A percentile compares a stretch with the other conserved stretches of the same genome.
Conservation (phyloP, 164 flowering plant genomes). For the Kalanchoe fedtschenkoi region DNA sequence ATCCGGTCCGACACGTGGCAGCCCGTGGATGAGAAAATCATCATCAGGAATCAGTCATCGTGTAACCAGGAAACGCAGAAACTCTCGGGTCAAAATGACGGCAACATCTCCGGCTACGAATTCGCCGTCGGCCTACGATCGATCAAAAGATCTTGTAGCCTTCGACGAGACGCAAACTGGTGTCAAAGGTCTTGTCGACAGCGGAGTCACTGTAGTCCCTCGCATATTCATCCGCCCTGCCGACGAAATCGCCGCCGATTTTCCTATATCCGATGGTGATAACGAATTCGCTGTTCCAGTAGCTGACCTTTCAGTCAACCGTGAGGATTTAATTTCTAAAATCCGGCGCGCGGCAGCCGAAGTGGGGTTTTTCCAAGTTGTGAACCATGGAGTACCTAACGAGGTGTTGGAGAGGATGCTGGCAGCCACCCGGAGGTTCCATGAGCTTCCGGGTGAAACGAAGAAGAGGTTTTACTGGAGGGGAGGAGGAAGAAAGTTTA, state of each 20-base stretch:
- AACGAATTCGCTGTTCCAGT: too few species aligned
- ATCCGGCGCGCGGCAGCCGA: too few species aligned
- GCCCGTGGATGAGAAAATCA: too few species aligned
- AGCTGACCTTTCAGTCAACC: too few species aligned
- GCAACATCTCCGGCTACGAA: too few species aligned
- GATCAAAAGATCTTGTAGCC: conserved; percentile 18
- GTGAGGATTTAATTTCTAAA: too few species aligned
- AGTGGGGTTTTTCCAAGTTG: conserved; percentile 40
- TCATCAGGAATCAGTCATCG: too few species aligned
- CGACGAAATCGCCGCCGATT: neutral
- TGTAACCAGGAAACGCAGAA: too few species aligned
- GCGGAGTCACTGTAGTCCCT: conserved; percentile 21
- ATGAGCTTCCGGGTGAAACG: conserved; percentile 22
- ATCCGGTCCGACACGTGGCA: too few species aligned
- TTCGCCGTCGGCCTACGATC: conserved; percentile 16
- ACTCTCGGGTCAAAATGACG: too few species aligned
- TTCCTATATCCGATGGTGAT: too few species aligned
- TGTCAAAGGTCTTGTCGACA: conserved; percentile 40
- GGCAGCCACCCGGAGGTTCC: conserved; percentile 15
- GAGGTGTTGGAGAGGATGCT: conserved; percentile 22
- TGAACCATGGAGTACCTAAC: conserved; percentile 30
- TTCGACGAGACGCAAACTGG: conserved; percentile 39
- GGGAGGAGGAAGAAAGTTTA: conserved; percentile 9
- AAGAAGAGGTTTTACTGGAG: conserved; percentile 24
- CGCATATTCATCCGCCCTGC: conserved; percentile 13